These are phyloP conservation scores for Xylaria arbuscula DNA, from an alignment of 2,329 filamentous ascomycete genomes.

Conservation along the genomic window DNA sequence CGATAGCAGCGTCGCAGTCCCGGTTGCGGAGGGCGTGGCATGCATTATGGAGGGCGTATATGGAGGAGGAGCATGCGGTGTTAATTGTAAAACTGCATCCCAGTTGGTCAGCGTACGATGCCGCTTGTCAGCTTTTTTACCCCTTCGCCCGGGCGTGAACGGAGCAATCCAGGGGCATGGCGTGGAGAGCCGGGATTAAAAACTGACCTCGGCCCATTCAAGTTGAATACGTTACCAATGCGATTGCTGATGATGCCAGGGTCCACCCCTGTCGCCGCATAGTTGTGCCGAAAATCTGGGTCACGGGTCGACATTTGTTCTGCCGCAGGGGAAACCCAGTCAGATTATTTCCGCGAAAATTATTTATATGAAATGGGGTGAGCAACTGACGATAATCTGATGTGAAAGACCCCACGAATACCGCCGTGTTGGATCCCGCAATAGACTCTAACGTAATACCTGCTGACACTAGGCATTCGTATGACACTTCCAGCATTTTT, in stretches of 20 bases:
- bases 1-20: slow-evolving; percentile 51
- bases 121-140: not conserved
- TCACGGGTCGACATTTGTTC: slow-evolving; percentile 47
- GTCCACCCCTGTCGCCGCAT: slow-evolving; percentile 51
- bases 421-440: slow-evolving; percentile 47
- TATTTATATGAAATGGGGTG: slow-evolving; percentile 22
- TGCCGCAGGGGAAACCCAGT: slow-evolving; percentile 26
- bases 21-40: slow-evolving; percentile 44
- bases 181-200: slow-evolving; percentile 25
- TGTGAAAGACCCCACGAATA: slow-evolving; percentile 44
- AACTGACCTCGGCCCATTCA: slow-evolving; percentile 49
- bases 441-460: slow-evolving; percentile 50
- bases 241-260: slow-evolving; percentile 53
- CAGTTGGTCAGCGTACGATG: slow-evolving; percentile 11
- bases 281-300: slow-evolving; percentile 43
- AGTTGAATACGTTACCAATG: slow-evolving; percentile 53
- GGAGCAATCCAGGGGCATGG: slow-evolving; percentile 6
- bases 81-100: slow-evolving; percentile 41
- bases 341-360: slow-evolving; percentile 22
- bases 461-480: slow-evolving; percentile 55
- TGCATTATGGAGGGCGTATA: slow-evolving; percentile 51
- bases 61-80: slow-evolving; percentile 54
- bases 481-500: slow-evolving; percentile 55
- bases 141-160: not conserved
- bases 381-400: slow-evolving; percentile 41